Base-by-base conservation (phyloP, 2,329 filamentous ascomycete species). In the Ophiosphaerella herpotricha region DNA sequence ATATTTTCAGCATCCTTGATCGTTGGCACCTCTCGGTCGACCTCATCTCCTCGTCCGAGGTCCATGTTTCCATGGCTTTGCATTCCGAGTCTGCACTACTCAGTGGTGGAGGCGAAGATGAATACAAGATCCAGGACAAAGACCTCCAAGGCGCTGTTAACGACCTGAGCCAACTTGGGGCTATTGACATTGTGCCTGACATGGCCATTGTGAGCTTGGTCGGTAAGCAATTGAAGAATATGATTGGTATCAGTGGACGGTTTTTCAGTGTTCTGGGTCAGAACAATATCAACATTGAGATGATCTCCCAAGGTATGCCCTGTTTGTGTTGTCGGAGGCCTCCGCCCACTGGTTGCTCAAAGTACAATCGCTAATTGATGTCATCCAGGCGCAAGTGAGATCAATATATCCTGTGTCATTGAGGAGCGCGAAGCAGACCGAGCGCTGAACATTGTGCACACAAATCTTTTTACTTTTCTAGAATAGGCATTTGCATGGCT, bases 331-430 rank as follows among this genome's bases (percentile, higher is more conserved):
- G n/a, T 16, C 13, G 34, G 34, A 36, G 3, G 9, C 14, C 35
- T 18, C 23, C 14, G n/a, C 2, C 2, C 2, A 11, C n/a, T 37
- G 16, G 9, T 13, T 23, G 18, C 4, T 32, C n/a, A 13, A 14
- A 39, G 9, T 42, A 9, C 13, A 14, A 24, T 45, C 3, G 39
- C 43, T 50, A 39, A 47, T 23, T 18, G 4, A 32, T 6, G 11
- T 4, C 2, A 23, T 8, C n/a, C 47, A 96, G 91, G 92, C 66
- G 94, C 94, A 23, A 97, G 92, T 71, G 94, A 99, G 79, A 99
- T 99, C 76, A 99, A 97, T 74, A 99, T 99, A 53, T 96, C 91
- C 9, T 99, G 94, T 70, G 94, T 99, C 39, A 96, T 99, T 71
- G 91, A 95, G 66, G 90, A 91, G 60, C 82, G 87, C 59, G 91